phyloP scores from a whole-genome alignment of 495 filamentous ascomycete genomes.

The Podospora didyma region DNA sequence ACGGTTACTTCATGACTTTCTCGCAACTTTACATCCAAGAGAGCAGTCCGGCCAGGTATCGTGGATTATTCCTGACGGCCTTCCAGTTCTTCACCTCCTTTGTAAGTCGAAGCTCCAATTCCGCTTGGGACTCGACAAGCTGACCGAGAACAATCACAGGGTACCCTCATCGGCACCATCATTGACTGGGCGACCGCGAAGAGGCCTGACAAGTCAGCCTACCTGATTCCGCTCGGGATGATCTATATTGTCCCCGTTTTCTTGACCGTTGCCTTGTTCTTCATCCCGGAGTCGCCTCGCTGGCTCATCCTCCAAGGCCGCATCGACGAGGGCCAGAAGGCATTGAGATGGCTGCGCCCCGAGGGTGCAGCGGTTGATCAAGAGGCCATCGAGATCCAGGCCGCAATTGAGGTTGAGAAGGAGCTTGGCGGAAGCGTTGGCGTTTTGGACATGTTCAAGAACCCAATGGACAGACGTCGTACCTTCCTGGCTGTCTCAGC shows the following conservation, averaged over 20 bases:
- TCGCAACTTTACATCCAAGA: constrained; percentile 55
- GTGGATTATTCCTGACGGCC: constrained; percentile 44
- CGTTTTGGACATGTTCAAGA: constrained; percentile 50
- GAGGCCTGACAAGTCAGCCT: constrained; percentile 42
- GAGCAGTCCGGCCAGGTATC: constrained; percentile 46
- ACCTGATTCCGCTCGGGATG: constrained; percentile 56
- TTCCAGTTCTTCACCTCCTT: constrained; percentile 41
- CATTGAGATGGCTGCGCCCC: constrained; percentile 46
- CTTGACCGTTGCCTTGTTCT: constrained; percentile 47
- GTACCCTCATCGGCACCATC: constrained; percentile 56
- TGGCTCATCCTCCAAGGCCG: constrained; percentile 54
- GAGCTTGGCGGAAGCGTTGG: constrained; percentile 36
- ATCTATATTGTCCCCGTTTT: constrained; percentile 55
- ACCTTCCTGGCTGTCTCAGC: constrained; percentile 47
- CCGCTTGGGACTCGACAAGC: no score
- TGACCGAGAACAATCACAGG: constrained; percentile 17
- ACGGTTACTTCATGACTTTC: constrained; percentile 57
- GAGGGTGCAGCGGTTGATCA: constrained; percentile 33
- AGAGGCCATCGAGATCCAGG: constrained; percentile 51
- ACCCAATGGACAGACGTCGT: constrained; percentile 50
- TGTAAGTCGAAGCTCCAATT: constrained; percentile 2
- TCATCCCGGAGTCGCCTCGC: constrained; percentile 61
- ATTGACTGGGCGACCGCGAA: constrained; percentile 56
- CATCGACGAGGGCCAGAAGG: constrained; percentile 44
- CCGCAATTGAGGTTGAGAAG: constrained; percentile 48